Percentiles rank a stretch among this genome's conserved stretches.
Conservation (phyloP, 2,329 filamentous ascomycete genomes). For the Tolypocladium pustulatum region DNA sequence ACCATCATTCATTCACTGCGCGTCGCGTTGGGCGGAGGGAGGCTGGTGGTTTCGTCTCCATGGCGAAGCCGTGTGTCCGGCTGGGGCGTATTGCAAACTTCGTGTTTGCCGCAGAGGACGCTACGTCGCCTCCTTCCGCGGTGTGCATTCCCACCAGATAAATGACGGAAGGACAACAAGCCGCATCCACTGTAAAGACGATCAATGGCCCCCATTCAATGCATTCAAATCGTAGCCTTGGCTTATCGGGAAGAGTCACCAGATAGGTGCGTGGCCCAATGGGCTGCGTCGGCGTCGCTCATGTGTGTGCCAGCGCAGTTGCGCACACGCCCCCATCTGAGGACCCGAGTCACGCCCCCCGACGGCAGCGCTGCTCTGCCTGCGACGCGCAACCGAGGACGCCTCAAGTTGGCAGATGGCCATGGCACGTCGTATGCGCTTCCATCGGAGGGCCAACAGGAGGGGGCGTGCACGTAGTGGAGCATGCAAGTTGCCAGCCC, state of each 20-base stretch:
- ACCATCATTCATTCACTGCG: neutral
- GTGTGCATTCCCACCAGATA: too few relatives aligned
- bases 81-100: too few relatives aligned
- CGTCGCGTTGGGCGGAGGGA: neutral
- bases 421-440: neutral
- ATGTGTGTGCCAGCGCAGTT: neutral
- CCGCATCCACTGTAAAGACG: neutral
- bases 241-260: slow-evolving; percentile 1
- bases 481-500: neutral
- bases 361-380: neutral
- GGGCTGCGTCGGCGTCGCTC: neutral
- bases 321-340: neutral
- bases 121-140: too few relatives aligned
- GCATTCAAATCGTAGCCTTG: neutral
- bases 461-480: neutral
- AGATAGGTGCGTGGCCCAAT: slow-evolving; percentile 1
- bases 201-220: neutral
- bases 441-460: neutral
- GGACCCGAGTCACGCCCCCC: neutral
- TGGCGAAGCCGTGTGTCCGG: neutral
- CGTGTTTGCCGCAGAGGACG: too few relatives aligned
- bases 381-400: too few relatives aligned
- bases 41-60: neutral
- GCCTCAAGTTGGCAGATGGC: neutral
- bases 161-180: neutral